Evolutionary conservation across 768 basidiomycete genomes (phyloP).

Genomic region (Pulveroboletus sp.): DNA sequence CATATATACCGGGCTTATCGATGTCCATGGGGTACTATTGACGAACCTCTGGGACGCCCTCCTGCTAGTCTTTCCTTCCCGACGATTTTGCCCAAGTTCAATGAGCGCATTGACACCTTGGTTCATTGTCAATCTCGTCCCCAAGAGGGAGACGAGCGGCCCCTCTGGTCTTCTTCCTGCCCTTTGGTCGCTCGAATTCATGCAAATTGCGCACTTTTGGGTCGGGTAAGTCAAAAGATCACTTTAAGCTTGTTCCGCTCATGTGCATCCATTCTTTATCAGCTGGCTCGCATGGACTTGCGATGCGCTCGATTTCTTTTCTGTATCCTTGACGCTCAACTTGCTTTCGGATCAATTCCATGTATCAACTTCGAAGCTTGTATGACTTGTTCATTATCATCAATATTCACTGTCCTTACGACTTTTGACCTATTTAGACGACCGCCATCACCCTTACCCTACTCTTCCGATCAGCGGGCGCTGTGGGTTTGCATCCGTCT

Average conservation of each 20-base stretch:
- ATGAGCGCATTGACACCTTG: slow-evolving; percentile 21
- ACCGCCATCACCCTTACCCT: slow-evolving; percentile 89
- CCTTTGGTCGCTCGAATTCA: slow-evolving; percentile 42
- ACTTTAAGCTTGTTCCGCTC: not conserved
- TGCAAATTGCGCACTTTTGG: slow-evolving; percentile 60
- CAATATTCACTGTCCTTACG: not conserved
- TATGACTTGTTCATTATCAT: slow-evolving; percentile 19
- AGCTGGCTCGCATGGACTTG: slow-evolving; percentile 87
- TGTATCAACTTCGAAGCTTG: slow-evolving; percentile 41
- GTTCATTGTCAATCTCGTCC: slow-evolving; percentile 49
- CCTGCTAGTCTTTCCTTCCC: not conserved
- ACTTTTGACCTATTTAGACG: slow-evolving; percentile 39
- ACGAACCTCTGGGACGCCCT: not conserved
- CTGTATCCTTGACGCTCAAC: slow-evolving; percentile 59
- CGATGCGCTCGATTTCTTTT: slow-evolving; percentile 87
- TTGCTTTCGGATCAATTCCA: slow-evolving; percentile 48
- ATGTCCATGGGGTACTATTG: not conserved
- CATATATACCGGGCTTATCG: slow-evolving; percentile 10
- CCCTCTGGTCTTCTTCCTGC: slow-evolving; percentile 41
- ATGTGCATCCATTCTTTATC: not conserved
- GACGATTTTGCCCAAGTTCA: not conserved
- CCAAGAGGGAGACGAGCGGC: slow-evolving; percentile 41
- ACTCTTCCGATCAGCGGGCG: slow-evolving; percentile 82
- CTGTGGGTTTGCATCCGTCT: slow-evolving; percentile 36
- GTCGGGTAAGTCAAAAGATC: slow-evolving; percentile 41